A percentile compares a stretch with the other conserved stretches of the same genome.
Evolutionary conservation across 176 grass and related monocot genomes (phyloP).

Genomic region (Elymus sibiricus): DNA sequence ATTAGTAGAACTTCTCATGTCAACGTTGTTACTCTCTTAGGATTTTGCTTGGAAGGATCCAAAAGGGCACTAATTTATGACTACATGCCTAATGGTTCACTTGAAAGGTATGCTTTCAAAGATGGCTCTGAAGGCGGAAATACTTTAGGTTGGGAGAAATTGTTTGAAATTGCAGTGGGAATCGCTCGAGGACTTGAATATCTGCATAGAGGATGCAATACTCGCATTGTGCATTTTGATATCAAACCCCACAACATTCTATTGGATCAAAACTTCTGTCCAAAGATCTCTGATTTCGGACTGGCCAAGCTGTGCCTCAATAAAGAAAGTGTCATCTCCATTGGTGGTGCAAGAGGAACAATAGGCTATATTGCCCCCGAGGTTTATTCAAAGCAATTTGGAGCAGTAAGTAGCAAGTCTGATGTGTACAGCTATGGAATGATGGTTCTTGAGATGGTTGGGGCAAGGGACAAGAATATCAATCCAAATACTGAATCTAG

Average conservation of each 20-base stretch:
- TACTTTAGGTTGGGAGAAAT: conserved; percentile 30
- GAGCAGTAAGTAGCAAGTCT: conserved; percentile 41
- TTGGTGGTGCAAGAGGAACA: conserved; percentile 33
- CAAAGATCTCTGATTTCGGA: conserved; percentile 43
- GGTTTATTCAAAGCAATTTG: conserved; percentile 29
- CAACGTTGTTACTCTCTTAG: conserved; percentile 40
- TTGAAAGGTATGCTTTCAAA: conserved; percentile 25
- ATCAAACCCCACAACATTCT: conserved; percentile 47
- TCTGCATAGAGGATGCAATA: conserved; percentile 37
- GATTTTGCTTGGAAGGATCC: conserved; percentile 39
- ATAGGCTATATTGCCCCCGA: conserved; percentile 34
- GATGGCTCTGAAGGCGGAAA: background rate
- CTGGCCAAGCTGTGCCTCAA: conserved; percentile 31
- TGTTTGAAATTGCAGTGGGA: conserved; percentile 41
- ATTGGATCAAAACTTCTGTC: conserved; percentile 28
- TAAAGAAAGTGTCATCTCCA: conserved; percentile 26
- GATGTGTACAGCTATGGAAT: conserved; percentile 70
- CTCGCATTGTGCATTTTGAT: conserved; percentile 38
- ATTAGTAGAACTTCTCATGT: conserved; percentile 51
- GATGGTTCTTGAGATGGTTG: conserved; percentile 62
- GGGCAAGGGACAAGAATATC: conserved; percentile 27
- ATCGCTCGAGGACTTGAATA: conserved; percentile 49
- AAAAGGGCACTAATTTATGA: conserved; percentile 55
- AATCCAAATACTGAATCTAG: background rate
- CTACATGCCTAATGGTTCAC: conserved; percentile 49